Percentiles rank a stretch among this genome's conserved stretches.
Conservation (phyloP, 1,284 basidiomycete genomes). For the Moesziomyces antarcticus region DNA sequence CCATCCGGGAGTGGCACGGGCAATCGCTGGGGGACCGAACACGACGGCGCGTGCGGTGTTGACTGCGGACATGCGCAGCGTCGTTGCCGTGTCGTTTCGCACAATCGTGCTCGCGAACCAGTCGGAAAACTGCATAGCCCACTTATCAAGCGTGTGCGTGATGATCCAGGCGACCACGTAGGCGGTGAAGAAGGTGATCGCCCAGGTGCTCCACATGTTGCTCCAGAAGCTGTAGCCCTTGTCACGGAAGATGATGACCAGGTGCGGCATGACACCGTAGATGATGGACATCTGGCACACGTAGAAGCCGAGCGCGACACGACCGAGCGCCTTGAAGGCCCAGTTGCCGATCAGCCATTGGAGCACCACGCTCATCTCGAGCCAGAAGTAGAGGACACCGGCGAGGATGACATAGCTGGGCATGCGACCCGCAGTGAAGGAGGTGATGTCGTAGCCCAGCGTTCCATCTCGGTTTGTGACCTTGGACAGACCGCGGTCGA, state of each 20-base stretch:
- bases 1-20: conserved; percentile 30
- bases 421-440: conserved; percentile 36
- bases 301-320: conserved; percentile 70
- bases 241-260: conserved; percentile 67
- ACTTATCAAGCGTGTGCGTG: conserved; percentile 27
- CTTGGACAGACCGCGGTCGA: conserved; percentile 61
- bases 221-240: conserved; percentile 67
- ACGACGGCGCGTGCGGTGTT: conserved; percentile 22
- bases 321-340: conserved; percentile 69
- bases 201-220: conserved; percentile 68
- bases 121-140: conserved; percentile 36
- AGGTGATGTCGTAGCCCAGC: conserved; percentile 61
- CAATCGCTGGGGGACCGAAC: conserved; percentile 35
- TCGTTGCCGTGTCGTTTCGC: conserved; percentile 28
- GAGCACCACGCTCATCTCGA: conserved; percentile 68
- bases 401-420: conserved; percentile 46
- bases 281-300: conserved; percentile 69
- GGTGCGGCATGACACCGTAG: conserved; percentile 69
- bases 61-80: conserved; percentile 11
- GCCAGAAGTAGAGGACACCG: conserved; percentile 65
- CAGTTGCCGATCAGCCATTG: conserved; percentile 69
- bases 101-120: conserved; percentile 30
- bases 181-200: conserved; percentile 68
- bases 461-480: conserved; percentile 67
- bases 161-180: conserved; percentile 67